Evolutionary conservation across 2,329 filamentous ascomycete genomes (phyloP).

Genomic region (Botrytis porri): DNA sequence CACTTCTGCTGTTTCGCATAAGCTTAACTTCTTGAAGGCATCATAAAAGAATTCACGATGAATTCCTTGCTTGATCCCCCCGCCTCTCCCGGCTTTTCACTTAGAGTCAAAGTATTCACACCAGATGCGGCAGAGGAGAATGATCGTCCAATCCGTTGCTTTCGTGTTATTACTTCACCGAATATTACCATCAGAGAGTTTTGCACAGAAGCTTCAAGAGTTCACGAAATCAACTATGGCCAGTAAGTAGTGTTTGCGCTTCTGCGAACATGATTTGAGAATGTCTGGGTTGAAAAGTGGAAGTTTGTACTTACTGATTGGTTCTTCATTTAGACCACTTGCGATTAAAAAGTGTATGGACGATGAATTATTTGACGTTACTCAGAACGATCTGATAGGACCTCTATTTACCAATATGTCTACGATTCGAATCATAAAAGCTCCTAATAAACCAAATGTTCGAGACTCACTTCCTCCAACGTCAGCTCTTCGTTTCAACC

Average conservation of each 20-base stretch:
- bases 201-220: conserved; percentile 34
- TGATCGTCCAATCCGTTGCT: conserved; percentile 34
- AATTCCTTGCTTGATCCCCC: conserved; percentile 32
- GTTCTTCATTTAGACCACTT: conserved; percentile 28
- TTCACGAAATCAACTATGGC: conserved; percentile 37
- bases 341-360: conserved; percentile 38
- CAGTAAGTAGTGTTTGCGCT: conserved; percentile 29
- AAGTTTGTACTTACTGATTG: not conserved
- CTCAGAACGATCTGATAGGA: conserved; percentile 33
- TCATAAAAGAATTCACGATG: not conserved
- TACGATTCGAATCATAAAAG: conserved; percentile 35
- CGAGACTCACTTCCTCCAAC: conserved; percentile 38
- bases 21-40: not conserved
- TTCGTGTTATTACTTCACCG: conserved; percentile 35
- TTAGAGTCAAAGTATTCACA: conserved; percentile 36
- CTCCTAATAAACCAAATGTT: conserved; percentile 26
- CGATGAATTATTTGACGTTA: conserved; percentile 37
- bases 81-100: conserved; percentile 32
- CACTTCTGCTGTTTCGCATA: not conserved
- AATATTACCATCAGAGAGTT: conserved; percentile 36
- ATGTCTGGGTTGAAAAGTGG: not conserved
- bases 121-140: conserved; percentile 24
- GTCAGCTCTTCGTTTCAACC: conserved; percentile 36
- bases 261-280: not conserved
- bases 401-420: conserved; percentile 31